phyloP scores from a whole-genome alignment of 768 basidiomycete genomes.

The Leccinum truebloodii region DNA sequence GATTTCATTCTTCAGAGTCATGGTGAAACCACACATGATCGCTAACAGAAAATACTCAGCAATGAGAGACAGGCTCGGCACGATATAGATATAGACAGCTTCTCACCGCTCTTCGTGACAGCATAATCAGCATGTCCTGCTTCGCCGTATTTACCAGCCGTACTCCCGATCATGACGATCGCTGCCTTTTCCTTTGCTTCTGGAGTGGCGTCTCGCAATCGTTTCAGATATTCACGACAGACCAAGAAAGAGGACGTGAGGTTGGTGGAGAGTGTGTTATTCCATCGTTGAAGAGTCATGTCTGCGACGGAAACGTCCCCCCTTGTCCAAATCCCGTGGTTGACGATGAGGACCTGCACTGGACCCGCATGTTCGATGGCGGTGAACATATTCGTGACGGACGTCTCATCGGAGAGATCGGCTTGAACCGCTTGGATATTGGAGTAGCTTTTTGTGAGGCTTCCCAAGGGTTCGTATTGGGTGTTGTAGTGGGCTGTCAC shows the following conservation, averaged over 20 bases:
- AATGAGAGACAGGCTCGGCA: not conserved
- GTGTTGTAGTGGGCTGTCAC: slow-evolving; percentile 75
- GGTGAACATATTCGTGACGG: slow-evolving; percentile 53
- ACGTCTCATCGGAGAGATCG: slow-evolving; percentile 57
- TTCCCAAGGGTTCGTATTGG: slow-evolving; percentile 42
- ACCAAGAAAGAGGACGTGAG: slow-evolving; percentile 70
- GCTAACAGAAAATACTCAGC: slow-evolving; percentile 35
- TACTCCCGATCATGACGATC: slow-evolving; percentile 69
- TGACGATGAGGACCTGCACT: slow-evolving; percentile 60
- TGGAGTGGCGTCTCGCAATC: slow-evolving; percentile 39
- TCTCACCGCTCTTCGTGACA: slow-evolving; percentile 62
- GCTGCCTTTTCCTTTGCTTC: slow-evolving; percentile 54
- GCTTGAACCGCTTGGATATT: slow-evolving; percentile 46
- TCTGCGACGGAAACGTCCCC: slow-evolving; percentile 51
- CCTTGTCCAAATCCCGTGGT: slow-evolving; percentile 56
- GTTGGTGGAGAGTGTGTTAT: slow-evolving; percentile 58
- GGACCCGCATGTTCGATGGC: slow-evolving; percentile 41
- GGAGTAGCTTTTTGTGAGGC: slow-evolving; percentile 40
- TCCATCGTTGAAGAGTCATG: slow-evolving; percentile 67
- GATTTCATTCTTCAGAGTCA: slow-evolving; percentile 78
- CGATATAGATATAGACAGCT: not conserved
- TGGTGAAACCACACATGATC: slow-evolving; percentile 71
- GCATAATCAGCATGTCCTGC: slow-evolving; percentile 68
- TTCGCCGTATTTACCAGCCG: slow-evolving; percentile 74
- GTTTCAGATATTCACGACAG: slow-evolving; percentile 57